Conservation (phyloP, 345 rosid genomes). For the Lepidium aucheri region DNA sequence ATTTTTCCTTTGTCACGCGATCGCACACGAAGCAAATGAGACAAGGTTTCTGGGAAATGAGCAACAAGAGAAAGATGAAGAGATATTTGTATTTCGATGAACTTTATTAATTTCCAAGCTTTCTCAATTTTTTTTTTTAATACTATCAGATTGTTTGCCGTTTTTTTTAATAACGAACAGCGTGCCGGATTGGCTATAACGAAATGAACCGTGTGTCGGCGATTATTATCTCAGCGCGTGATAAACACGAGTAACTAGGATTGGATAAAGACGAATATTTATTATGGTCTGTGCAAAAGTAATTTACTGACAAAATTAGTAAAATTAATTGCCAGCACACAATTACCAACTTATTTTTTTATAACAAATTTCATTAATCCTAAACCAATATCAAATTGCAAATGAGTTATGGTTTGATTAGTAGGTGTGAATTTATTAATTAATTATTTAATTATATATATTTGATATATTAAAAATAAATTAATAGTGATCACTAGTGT, state of each 20-base stretch:
- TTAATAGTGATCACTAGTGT: too few species aligned
- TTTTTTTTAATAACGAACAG: neutral
- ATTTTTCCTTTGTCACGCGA: conserved; percentile 17
- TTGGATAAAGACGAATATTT: conserved; percentile 18
- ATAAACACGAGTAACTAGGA: neutral
- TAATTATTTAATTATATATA: too few species aligned
- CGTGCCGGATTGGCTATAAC: conserved; percentile 1
- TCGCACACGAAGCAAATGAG: conserved; percentile 24
- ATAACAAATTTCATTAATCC: neutral
- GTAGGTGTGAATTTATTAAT: too few species aligned
- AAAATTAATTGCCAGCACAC: conserved; percentile 10
- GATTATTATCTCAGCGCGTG: conserved; percentile 16
- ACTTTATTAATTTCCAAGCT: conserved; percentile 4
- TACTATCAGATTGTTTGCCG: conserved; percentile 20
- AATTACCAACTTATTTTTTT: neutral
- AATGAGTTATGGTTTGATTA: too few species aligned
- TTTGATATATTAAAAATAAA: too few species aligned
- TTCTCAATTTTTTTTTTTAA: neutral
- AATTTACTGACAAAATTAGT: conserved; percentile 21
- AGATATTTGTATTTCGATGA: conserved; percentile 25
- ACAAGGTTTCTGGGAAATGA: conserved; percentile 28
- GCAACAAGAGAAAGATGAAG: conserved; percentile 22
- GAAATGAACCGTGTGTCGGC: conserved; percentile 17
- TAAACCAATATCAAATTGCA: too few species aligned
- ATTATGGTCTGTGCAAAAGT: conserved; percentile 20